Base-by-base conservation (phyloP, 371 early-diverging fungal species). In the Mortierella sp. region DNA sequence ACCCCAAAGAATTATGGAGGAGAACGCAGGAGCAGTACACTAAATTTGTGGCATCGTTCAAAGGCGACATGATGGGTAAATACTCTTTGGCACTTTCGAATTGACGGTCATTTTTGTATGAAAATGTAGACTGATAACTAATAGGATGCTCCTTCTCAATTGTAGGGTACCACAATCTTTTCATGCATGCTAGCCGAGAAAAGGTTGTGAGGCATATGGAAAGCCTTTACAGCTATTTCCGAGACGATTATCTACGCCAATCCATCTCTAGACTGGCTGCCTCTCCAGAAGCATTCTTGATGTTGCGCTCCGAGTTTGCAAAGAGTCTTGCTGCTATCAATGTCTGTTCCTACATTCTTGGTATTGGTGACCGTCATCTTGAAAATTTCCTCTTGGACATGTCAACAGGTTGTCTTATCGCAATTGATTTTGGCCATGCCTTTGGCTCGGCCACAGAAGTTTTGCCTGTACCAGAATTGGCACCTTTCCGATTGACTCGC, bases 401-500 rank as follows among this genome's bases (percentile, higher is more conserved):
- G 59, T 77, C 81, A 16, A 90, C 89, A 0, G 98, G 96, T 1
- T 97, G 98, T 58, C 75, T 98, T 1, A 91, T 99, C 18, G 99
- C 99, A 83, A 99, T 99, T 56, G 99, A 99, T 81, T 93, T 96
- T 68, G 98, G 97, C 47, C 96, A 99, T 26, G 95, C 98, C 30
- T 99, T 99, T 85, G 84, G 87, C 23, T 99, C 99, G 48, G 92
- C 95, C 61, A 99, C 98, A 0, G 86, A 86, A 64, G 83, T 88
- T 29, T 86, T 99, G 18, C 91, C 94, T 46, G 89, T 48, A 50
- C 97, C 99, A 0, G 99, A 99, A 77, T 80, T 83, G 44, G 99
- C 99, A 4, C 99, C 99, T 0, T 99, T 99, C 82, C 92, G 99
- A 4, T 86, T 99, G 28, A 99, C 99, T 0, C 95, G 96, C 50